phyloP scores from a whole-genome alignment of 2,329 filamentous ascomycete genomes.

The Nakataea oryzae region DNA sequence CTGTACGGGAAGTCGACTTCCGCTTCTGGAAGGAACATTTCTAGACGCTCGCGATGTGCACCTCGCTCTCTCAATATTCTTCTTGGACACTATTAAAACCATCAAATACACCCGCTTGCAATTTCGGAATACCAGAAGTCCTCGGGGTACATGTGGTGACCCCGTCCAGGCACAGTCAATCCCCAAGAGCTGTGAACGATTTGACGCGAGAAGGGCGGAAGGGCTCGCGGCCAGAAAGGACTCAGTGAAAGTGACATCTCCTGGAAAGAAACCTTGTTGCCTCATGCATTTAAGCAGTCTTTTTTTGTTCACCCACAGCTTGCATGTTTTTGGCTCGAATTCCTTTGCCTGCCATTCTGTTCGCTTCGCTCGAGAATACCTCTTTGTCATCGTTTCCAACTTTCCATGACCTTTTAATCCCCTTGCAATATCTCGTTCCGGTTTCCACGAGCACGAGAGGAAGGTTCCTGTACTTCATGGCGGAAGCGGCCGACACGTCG shows the following conservation, averaged over 20 bases:
- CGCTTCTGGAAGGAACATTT: constrained; percentile 99
- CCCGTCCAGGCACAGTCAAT: neutral
- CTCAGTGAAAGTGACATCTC: neutral
- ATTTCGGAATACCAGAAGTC: neutral
- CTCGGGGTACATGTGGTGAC: neutral
- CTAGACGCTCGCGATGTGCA: constrained; percentile 22
- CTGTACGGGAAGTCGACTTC: constrained; percentile 73
- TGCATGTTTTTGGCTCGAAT: neutral
- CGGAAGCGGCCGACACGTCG: neutral
- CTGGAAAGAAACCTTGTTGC: neutral
- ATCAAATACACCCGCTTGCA: neutral
- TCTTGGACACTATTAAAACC: neutral
- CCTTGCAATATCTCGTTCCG: neutral
- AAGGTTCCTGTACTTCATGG: too few relatives aligned
- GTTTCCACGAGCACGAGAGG: too few relatives aligned
- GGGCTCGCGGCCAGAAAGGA: neutral
- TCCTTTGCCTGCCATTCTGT: neutral
- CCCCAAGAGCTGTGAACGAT: neutral
- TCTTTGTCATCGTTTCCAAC: neutral
- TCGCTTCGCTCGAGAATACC: neutral
- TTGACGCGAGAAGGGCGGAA: neutral
- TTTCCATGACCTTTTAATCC: too few relatives aligned
- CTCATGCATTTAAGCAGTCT: neutral
- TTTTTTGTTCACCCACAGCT: neutral
- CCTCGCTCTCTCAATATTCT: neutral